These are phyloP conservation scores for Kalmanozyma brasiliensis DNA, from an alignment of 1,284 basidiomycete species.

Conservation along the genomic window DNA sequence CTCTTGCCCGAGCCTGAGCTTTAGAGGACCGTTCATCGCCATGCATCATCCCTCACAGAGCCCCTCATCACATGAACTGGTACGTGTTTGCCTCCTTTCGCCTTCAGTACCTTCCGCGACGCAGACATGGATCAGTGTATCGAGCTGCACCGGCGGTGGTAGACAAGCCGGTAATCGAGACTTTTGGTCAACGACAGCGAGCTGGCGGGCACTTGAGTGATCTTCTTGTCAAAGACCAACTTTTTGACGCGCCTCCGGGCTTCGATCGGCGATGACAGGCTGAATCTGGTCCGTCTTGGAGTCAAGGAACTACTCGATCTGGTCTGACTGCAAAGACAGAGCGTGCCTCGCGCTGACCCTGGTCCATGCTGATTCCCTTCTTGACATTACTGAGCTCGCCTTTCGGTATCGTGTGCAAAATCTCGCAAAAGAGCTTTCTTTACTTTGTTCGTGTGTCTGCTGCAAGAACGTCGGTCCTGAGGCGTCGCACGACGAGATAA, in stretches of 20 bases:
- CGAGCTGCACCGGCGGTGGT: conserved; percentile 55
- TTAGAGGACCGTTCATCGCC: too few species aligned
- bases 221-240: conserved; percentile 52
- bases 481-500: too few species aligned
- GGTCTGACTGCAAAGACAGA: conserved; percentile 34
- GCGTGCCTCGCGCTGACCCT: neutral
- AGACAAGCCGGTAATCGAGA: conserved; percentile 66
- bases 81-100: too few species aligned
- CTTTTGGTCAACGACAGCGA: conserved; percentile 65
- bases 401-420: too few species aligned
- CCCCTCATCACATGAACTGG: too few species aligned
- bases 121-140: conserved; percentile 28
- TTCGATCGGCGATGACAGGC: conserved; percentile 44
- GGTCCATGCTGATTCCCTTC: neutral
- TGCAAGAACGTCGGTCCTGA: too few species aligned
- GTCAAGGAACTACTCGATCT: conserved; percentile 48
- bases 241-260: conserved; percentile 43
- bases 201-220: conserved; percentile 42
- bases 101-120: conserved; percentile 22
- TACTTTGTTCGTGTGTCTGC: too few species aligned
- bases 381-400: neutral
- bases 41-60: too few species aligned
- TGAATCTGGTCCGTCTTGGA: conserved; percentile 32
- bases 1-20: too few species aligned
- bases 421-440: too few species aligned